Percentiles rank a stretch among this genome's conserved stretches.
These are phyloP conservation scores for Eimeria acervulina DNA, from an alignment of 169 alveolate genomes.

Conservation along the genomic window DNA sequence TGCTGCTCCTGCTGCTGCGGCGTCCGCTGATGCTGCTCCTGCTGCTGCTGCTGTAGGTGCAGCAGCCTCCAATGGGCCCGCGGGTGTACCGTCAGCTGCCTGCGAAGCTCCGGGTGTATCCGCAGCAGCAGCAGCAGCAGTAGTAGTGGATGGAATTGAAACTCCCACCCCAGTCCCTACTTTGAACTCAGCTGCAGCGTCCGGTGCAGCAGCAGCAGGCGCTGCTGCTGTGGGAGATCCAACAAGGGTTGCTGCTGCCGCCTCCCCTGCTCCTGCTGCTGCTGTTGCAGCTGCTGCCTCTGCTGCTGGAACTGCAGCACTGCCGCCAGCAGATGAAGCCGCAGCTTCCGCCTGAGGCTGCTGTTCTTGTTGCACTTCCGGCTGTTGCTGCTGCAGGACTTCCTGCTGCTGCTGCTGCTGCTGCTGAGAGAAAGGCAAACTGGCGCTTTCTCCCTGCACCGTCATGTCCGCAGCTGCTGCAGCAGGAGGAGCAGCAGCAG, in stretches of 20 bases:
- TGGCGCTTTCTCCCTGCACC: not conserved
- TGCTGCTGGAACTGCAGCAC: constrained; percentile 5
- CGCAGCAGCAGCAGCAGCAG: not conserved
- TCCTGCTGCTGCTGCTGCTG: constrained; percentile 34
- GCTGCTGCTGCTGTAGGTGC: too few species aligned
- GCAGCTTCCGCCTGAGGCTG: not conserved
- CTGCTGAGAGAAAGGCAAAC: constrained; percentile 20
- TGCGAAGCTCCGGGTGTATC: not conserved
- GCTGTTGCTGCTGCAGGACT: not conserved
- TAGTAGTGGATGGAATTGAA: not conserved
- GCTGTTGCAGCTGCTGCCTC: constrained; percentile 5
- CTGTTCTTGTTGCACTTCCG: not conserved
- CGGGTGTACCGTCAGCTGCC: not conserved
- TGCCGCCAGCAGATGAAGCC: not conserved
- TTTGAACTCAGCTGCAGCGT: not conserved
- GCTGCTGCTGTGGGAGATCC: too few species aligned
- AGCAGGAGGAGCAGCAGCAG: not conserved
- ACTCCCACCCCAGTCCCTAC: not conserved
- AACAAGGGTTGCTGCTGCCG: too few species aligned
- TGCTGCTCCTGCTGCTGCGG: too few species aligned
- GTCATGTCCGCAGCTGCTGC: not conserved
- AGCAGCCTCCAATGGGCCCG: not conserved
- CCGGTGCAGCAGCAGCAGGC: too few species aligned
- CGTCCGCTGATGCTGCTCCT: too few species aligned
- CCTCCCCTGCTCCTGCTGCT: too few species aligned